These are phyloP conservation scores for Aspergillus uvarum DNA, from an alignment of 2,329 filamentous ascomycete species.

Conservation along the genomic window DNA sequence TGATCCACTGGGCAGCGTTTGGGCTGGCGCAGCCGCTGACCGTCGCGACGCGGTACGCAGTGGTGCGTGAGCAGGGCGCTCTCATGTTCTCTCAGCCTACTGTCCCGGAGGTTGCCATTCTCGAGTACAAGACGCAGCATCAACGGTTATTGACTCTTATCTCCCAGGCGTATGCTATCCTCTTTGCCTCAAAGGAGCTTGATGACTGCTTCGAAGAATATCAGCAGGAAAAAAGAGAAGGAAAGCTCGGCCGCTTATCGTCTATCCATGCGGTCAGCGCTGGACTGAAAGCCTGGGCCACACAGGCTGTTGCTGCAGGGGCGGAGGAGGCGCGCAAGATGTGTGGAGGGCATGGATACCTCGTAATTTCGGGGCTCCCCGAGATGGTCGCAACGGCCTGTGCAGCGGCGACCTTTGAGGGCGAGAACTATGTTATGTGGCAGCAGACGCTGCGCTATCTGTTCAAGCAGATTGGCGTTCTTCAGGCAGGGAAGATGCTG, in stretches of 20 bases:
- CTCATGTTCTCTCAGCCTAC: conserved; percentile 44
- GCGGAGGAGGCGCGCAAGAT: conserved; percentile 56
- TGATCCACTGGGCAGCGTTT: conserved; percentile 49
- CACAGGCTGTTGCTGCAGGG: conserved; percentile 53
- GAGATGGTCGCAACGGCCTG: conserved; percentile 45
- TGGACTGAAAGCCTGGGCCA: conserved; percentile 55
- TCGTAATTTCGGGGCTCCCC: conserved; percentile 53
- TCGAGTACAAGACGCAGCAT: conserved; percentile 57
- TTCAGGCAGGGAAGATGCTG: too few species aligned
- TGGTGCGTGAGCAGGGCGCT: conserved; percentile 51
- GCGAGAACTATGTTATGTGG: conserved; percentile 60
- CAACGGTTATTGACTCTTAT: conserved; percentile 55
- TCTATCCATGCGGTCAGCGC: conserved; percentile 56
- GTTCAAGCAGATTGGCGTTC: conserved; percentile 49
- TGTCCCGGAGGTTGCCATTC: conserved; percentile 46
- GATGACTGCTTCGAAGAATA: conserved; percentile 50
- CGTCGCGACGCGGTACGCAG: conserved; percentile 52
- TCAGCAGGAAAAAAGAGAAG: conserved; percentile 47
- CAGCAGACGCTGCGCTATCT: conserved; percentile 50
- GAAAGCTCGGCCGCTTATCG: conserved; percentile 51
- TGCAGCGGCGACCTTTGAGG: conserved; percentile 56
- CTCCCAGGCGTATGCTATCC: conserved; percentile 53
- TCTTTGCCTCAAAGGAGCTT: conserved; percentile 49
- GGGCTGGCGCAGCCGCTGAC: conserved; percentile 55
- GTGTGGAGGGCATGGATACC: conserved; percentile 56